Evolutionary conservation across 345 rosid genomes (phyloP).

Genomic region (Eutrema japonicum): DNA sequence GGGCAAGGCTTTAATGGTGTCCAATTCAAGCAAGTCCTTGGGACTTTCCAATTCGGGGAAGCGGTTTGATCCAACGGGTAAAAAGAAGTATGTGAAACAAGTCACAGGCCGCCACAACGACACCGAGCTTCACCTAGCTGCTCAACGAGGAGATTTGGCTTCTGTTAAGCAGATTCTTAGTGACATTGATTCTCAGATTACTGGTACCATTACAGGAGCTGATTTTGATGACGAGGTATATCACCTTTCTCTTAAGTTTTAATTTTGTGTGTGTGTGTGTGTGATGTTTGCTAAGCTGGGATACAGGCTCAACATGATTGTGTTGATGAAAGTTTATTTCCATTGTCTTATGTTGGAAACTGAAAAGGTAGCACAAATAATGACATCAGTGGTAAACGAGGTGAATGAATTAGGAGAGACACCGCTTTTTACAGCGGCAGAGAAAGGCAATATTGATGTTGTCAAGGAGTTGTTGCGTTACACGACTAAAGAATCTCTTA

Average conservation of each 20-base stretch:
- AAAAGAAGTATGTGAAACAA: conserved; percentile 90
- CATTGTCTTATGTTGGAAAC: conserved; percentile 11
- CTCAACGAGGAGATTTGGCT: conserved; percentile 75
- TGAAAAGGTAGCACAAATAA: conserved; percentile 56
- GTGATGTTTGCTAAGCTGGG: too few species aligned
- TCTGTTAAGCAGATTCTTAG: conserved; percentile 65
- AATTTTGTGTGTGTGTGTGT: too few species aligned
- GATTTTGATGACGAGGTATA: conserved; percentile 79
- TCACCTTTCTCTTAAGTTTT: neutral
- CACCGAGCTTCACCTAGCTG: conserved; percentile 94
- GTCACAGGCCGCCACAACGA: conserved; percentile 95
- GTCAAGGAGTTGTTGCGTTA: conserved; percentile 70
- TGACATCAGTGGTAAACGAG: conserved; percentile 75
- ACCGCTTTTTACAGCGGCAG: conserved; percentile 81
- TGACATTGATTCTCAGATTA: conserved; percentile 80
- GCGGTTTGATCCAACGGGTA: conserved; percentile 68
- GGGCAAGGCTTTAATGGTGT: conserved; percentile 57
- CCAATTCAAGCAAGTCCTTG: conserved; percentile 74
- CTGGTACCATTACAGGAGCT: conserved; percentile 58
- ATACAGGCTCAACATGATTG: neutral
- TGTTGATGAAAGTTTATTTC: neutral
- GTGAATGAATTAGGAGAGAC: conserved; percentile 96
- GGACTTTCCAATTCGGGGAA: conserved; percentile 67
- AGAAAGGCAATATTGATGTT: conserved; percentile 79
- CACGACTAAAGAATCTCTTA: conserved; percentile 63